These are phyloP conservation scores for Sphenostylis stenocarpa DNA, from an alignment of 306 rosid genomes.

Conservation along the genomic window DNA sequence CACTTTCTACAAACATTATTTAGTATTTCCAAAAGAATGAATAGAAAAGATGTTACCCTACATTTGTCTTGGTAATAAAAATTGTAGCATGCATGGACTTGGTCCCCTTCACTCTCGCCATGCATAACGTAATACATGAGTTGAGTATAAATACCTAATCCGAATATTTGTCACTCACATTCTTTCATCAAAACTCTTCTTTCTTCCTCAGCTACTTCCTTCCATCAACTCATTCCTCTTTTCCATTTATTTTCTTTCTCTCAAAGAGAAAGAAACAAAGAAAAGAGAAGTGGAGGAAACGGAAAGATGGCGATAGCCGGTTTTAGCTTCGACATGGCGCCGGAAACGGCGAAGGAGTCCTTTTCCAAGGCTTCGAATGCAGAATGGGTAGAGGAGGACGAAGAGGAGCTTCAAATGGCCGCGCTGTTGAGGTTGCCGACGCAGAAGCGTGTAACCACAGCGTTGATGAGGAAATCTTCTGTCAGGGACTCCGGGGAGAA, in stretches of 20 bases:
- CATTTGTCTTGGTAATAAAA: no score
- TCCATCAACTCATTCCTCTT: background rate
- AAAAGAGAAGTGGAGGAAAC: background rate
- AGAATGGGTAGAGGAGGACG: constrained; percentile 64
- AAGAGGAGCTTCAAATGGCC: constrained; percentile 71
- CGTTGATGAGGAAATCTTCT: constrained; percentile 38
- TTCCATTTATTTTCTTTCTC: background rate
- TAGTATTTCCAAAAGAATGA: no score
- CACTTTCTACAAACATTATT: no score
- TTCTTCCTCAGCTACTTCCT: background rate
- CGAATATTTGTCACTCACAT: no score
- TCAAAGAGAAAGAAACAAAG: background rate
- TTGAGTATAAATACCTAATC: background rate
- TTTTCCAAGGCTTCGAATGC: constrained; percentile 70
- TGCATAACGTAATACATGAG: background rate
- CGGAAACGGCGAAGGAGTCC: background rate
- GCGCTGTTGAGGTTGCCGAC: constrained; percentile 64
- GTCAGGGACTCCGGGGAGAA: background rate
- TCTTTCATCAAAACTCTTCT: background rate
- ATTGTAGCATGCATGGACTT: background rate
- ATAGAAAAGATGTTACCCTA: background rate
- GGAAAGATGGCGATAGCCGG: constrained; percentile 46
- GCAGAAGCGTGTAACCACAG: constrained; percentile 39
- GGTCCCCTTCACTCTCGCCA: background rate
- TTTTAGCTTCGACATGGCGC: constrained; percentile 44